These are phyloP conservation scores for Arthrobotrys musiformis DNA, from an alignment of 2,329 filamentous ascomycete species.

Conservation along the genomic window DNA sequence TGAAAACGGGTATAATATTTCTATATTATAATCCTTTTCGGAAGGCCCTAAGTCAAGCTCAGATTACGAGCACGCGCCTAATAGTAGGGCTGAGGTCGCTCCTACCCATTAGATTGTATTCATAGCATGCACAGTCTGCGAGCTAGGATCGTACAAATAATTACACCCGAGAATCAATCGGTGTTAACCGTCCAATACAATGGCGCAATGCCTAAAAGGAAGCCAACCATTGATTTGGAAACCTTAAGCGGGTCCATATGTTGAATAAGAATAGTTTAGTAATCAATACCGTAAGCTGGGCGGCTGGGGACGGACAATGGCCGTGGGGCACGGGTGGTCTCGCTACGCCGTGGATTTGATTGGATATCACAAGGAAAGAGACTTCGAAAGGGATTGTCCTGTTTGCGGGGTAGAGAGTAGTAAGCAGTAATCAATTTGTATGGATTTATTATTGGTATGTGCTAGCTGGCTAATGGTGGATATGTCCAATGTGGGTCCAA, in stretches of 20 bases:
- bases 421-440: background rate
- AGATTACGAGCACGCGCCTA: too few relatives aligned
- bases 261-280: background rate
- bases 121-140: too few relatives aligned
- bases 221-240: background rate
- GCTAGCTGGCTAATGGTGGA: background rate
- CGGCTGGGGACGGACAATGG: background rate
- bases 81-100: too few relatives aligned
- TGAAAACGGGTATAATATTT: too few relatives aligned
- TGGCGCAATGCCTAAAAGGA: background rate
- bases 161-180: background rate
- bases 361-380: background rate
- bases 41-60: too few relatives aligned
- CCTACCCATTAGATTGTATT: too few relatives aligned
- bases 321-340: background rate
- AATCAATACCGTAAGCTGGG: slow-evolving; percentile 8
- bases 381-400: background rate
- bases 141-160: background rate
- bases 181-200: background rate
- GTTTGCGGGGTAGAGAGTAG: slow-evolving; percentile 1
- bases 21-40: too few relatives aligned
- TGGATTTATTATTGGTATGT: background rate
- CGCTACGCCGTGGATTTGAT: background rate
- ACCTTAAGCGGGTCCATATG: background rate
- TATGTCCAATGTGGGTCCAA: too few relatives aligned